These are phyloP conservation scores for Cucurbitaria berberidis DNA, from an alignment of 2,329 filamentous ascomycete genomes.

Conservation along the genomic window DNA sequence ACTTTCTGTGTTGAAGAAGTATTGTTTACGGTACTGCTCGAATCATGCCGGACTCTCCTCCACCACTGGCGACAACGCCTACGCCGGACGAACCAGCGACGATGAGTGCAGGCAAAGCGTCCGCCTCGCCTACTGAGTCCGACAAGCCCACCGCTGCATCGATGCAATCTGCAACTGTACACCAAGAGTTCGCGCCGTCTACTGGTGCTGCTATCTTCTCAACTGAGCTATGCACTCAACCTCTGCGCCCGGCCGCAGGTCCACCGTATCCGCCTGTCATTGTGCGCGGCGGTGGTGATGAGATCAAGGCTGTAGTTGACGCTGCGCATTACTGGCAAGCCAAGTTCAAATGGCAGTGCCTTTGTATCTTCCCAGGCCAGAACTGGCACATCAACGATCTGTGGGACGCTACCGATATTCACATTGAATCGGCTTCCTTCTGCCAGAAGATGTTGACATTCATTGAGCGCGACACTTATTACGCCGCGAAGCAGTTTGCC, in stretches of 20 bases:
- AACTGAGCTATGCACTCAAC: constrained; percentile 30
- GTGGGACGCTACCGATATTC: constrained; percentile 44
- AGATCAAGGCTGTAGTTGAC: constrained; percentile 19
- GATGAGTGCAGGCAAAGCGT: constrained; percentile 1
- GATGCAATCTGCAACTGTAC: constrained; percentile 2
- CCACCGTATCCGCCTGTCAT: constrained; percentile 30
- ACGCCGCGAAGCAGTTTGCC: constrained; percentile 26
- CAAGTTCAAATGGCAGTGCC: constrained; percentile 32
- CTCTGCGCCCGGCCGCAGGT: constrained; percentile 17
- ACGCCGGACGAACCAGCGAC: not conserved
- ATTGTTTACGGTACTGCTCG: not conserved
- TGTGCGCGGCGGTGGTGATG: constrained; percentile 25
- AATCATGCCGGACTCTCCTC: constrained; percentile 1
- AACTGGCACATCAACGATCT: constrained; percentile 40
- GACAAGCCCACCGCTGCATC: constrained; percentile 4
- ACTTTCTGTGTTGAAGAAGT: constrained; percentile 5
- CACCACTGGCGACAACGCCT: not conserved
- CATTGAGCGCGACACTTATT: constrained; percentile 34
- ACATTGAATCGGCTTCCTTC: constrained; percentile 36
- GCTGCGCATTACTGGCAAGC: constrained; percentile 29
- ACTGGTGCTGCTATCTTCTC: constrained; percentile 36
- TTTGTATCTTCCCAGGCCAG: constrained; percentile 34
- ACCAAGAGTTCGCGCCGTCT: constrained; percentile 9
- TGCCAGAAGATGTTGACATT: constrained; percentile 36
- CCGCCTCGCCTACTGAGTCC: constrained; percentile 5